Conservation (phyloP, 805 yeast genomes). For the Blastobotrys mokoenaii region DNA sequence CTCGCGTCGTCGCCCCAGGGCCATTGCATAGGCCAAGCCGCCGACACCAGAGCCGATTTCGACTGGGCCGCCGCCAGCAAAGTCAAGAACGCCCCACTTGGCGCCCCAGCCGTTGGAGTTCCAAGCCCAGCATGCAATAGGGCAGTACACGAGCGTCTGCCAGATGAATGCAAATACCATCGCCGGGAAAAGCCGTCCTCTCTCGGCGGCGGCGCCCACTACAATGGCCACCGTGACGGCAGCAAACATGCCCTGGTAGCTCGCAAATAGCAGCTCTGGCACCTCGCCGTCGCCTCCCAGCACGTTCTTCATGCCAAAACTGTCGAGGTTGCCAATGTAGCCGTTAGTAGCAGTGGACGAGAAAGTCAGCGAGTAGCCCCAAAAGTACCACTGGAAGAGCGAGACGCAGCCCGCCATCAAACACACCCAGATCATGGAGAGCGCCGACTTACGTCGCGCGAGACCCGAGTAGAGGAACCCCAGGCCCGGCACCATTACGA, state of each 20-base stretch:
- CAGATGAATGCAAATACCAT: slow-evolving; percentile 89
- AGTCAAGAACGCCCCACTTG: slow-evolving; percentile 86
- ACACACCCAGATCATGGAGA: slow-evolving; percentile 77
- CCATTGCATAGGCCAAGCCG: slow-evolving; percentile 55
- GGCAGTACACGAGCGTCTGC: slow-evolving; percentile 94
- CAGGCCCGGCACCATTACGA: slow-evolving; percentile 91
- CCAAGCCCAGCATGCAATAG: slow-evolving; percentile 98
- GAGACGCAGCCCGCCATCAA: slow-evolving; percentile 66
- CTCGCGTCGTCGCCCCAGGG: slow-evolving; percentile 64
- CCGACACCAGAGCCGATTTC: slow-evolving; percentile 88
- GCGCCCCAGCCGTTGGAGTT: slow-evolving; percentile 81
- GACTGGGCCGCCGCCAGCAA: slow-evolving; percentile 98
- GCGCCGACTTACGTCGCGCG: slow-evolving; percentile 83
- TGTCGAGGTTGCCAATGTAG: slow-evolving; percentile 78
- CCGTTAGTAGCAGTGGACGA: slow-evolving; percentile 69
- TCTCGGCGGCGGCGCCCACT: slow-evolving; percentile 97
- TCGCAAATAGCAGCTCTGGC: slow-evolving; percentile 80
- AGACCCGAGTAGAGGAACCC: slow-evolving; percentile 89
- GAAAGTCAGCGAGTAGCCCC: slow-evolving; percentile 96
- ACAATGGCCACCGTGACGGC: slow-evolving; percentile 90
- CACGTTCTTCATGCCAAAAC: slow-evolving; percentile 73
- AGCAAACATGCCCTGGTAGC: slow-evolving; percentile 84
- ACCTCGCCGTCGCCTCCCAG: slow-evolving; percentile 43
- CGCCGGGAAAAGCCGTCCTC: slow-evolving; percentile 96
- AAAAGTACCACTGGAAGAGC: slow-evolving; percentile 88